phyloP scores from a whole-genome alignment of 2,329 filamentous ascomycete species.

The Chalaropsis thielavioides region DNA sequence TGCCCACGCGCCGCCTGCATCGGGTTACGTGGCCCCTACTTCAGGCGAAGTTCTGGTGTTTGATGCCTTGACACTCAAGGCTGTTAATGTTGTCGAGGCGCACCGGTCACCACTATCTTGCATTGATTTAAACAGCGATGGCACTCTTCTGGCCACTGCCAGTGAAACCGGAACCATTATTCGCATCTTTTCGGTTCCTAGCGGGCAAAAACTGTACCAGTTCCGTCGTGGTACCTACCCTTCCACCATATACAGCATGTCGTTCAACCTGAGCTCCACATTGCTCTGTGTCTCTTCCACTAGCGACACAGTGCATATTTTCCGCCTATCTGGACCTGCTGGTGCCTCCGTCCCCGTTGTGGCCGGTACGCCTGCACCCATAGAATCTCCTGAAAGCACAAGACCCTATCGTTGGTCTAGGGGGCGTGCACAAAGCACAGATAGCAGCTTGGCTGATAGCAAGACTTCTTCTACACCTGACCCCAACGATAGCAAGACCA shows the following conservation, averaged over 20 bases:
- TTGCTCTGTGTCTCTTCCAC: conserved; percentile 90
- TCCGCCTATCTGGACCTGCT: conserved; percentile 52
- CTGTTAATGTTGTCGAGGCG: conserved; percentile 88
- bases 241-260: conserved; percentile 95
- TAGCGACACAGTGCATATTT: conserved; percentile 93
- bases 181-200: conserved; percentile 82
- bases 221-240: conserved; percentile 93
- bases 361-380: conserved; percentile 25
- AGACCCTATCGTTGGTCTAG: conserved; percentile 39
- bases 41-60: conserved; percentile 89
- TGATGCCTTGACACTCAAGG: conserved; percentile 76
- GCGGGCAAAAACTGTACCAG: conserved; percentile 85
- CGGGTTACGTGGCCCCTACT: conserved; percentile 63
- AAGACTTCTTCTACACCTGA: not conserved
- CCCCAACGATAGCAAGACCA: not conserved
- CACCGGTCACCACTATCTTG: conserved; percentile 84
- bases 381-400: conserved; percentile 29
- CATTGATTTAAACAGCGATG: conserved; percentile 83
- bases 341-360: conserved; percentile 22
- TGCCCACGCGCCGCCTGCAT: conserved; percentile 62
- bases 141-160: conserved; percentile 79
- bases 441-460: conserved; percentile 28
- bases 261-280: conserved; percentile 88
- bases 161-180: conserved; percentile 98
- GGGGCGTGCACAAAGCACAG: conserved; percentile 32